Base-by-base conservation (phyloP, 2,329 filamentous ascomycete genomes). In the Fusarium mexicanum region DNA sequence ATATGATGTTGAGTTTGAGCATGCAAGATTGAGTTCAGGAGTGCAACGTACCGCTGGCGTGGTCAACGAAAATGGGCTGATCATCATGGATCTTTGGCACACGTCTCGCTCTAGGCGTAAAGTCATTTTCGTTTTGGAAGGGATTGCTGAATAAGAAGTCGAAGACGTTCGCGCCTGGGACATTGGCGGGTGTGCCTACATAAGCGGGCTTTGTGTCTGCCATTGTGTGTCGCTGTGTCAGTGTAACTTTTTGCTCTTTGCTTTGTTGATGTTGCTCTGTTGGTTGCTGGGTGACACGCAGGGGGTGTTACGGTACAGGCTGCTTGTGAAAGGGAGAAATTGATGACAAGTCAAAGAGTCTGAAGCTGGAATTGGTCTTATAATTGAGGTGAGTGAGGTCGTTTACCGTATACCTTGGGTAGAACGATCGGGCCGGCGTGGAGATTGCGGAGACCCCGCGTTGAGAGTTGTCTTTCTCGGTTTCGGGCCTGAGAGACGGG, bases 21-120 rank as follows among this genome's bases (percentile, higher is more conserved):
- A 37, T 47, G 24, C 35, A n/a, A 24, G 26, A 37, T 43, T 35
- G 24, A 17, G 24, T 44, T 29, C 22, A 11, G 33, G 18, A 40
- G 7, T 46, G 37, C 10, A 29, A 64, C 81, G 71, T 74, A 85
- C 84, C 81, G 35, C 79, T 80, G 60, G 81, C 80, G 63, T 85
- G 79, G 69, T 85, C 84, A 29, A 85, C 78, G 65, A 84, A 84
- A 61, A 85, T 81, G 26, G 81, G 80, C 46, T 79, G 72, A 33
- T 78, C 76, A 1, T 79, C 77, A 29, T 80, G 77, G 46, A 84
- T 79, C n/a, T 61, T 77, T 7, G 80, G 75, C 10, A 85, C 71
- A 8, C 69, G 67, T 35, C 82, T 81, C 7, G 73, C 69, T 2
- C 76, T 55, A 17, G 82, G 79, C 2, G 78, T 74, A 60, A 78